Base-by-base conservation (phyloP, 169 alveolate species). In the Cryptosporidium ubiquitum region DNA sequence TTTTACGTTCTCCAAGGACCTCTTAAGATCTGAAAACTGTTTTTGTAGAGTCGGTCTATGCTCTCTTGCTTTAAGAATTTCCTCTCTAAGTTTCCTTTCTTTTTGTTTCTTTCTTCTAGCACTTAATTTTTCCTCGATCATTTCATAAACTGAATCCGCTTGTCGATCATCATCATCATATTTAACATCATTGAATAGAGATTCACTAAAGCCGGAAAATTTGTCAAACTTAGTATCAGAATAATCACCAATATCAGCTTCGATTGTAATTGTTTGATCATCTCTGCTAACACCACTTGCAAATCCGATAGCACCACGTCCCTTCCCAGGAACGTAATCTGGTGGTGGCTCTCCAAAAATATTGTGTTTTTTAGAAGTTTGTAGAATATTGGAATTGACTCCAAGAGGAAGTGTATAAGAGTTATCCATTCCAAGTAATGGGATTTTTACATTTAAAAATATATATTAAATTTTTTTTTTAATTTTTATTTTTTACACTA, bases 211-310 rank as follows among this genome's bases (percentile, higher is more conserved):
- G 7, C 99, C 99, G 60, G 96, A 93, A 94, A 97, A 96, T 68
- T 96, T 96, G 91, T 97, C 99, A 93, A 93, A 97, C 52, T 94
- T 97, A 37, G 96, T 93, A 68, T 96, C 99, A 42, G 97, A 92
- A 37, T 91, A 91, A 79, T 98, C 99, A 31, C 94, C 95, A 66
- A 94, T 94, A 84, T 95, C 96, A 31, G 92, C 93, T 35, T 94
- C 95, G 37, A 94, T 93, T 12, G 94, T 86, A 58, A 92, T 94
- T 20, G 94, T 93, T 1, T 68, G 69, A 47, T 95, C 99, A 84
- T 99, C 99, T 60, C 99, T 95, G 84, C 99, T 98, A 9, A 98
- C 98, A 60, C 99, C 98, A 10, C 99, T 99, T 3, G 99, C 98
- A 91, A 97, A 96, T n/a, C 99, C 98, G 4, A 97, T 97, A 4